Base-by-base conservation (phyloP, 345 rosid genomes). In the Kernera saxatilis region DNA sequence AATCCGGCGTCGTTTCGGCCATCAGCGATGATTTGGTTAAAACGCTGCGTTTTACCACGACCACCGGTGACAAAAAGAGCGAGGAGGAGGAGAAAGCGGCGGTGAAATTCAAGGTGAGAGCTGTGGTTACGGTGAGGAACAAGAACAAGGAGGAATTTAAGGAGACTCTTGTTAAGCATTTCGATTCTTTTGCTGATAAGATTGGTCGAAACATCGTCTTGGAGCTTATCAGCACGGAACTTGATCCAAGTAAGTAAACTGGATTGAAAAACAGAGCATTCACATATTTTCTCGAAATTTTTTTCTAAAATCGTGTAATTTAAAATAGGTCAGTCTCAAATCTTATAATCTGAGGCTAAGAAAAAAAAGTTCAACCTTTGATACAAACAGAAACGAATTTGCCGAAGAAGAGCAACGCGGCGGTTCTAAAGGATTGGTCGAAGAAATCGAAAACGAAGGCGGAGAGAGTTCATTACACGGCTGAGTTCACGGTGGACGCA, bases 401-500 rank as follows among this genome's bases (percentile, higher is more conserved):
- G 57, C 86, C 96, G 9, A 91, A 86, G 91, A 91, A 77, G 69
- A 94, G 93, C 82, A 84, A 68, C 9, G 84, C 80, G 68, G 93
- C 96, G 26, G 89, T 69, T 56, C 52, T 94, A 13, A 82, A 72
- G 22, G 96, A 88, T 56, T 91, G 99, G 97, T 88, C 96, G 4
- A 80, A 88, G 83, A 91, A 91, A 68, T 75, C 88, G 23, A 85
- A 84, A 62, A 74, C 83, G 0, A 89, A 89, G 75, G 86, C 89
- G 1, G 98, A 94, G 78, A 82, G 83, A 58, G 97, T 94, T 60
- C 90, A 89, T 45, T 94, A 94, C 80, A 79, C 85, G 17, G 96
- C 96, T n/a, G 98, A 91, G 55, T 89, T 94, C 77, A 65, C 64
- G 1, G 87, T 94, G 74, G 92, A 84, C 32, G 80, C 99, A 0